phyloP scores from a whole-genome alignment of 495 filamentous ascomycete genomes.

The Neurospora tetrasperma region DNA sequence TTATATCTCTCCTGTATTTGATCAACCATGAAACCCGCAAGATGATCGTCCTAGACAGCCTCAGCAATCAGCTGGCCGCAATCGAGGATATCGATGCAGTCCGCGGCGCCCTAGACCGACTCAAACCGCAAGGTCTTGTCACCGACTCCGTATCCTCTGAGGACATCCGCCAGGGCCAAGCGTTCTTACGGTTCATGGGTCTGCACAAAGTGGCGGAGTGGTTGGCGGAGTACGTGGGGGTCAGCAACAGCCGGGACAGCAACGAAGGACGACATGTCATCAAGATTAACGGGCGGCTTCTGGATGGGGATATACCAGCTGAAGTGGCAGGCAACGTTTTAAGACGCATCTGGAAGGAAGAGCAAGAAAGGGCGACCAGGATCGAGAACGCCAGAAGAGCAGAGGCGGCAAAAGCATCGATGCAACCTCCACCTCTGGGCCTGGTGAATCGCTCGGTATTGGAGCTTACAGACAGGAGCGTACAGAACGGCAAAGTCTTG shows the following conservation, averaged over 20 bases:
- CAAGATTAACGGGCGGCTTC: background rate
- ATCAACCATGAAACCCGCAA: conserved; percentile 4
- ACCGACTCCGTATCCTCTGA: conserved; percentile 4
- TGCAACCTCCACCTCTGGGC: background rate
- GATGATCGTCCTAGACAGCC: background rate
- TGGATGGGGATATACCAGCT: background rate
- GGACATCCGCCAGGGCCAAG: conserved; percentile 6
- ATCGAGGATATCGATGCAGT: background rate
- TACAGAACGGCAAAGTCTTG: background rate
- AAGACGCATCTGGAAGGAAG: background rate
- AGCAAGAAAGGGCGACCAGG: background rate
- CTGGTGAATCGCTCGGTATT: background rate
- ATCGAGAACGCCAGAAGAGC: background rate
- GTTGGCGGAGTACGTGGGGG: conserved; percentile 7
- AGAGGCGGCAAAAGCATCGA: background rate
- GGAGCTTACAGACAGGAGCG: background rate
- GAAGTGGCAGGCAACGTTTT: background rate
- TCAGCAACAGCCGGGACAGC: background rate
- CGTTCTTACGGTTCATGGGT: conserved; percentile 9
- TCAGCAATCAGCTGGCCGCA: background rate
- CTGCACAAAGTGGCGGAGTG: conserved; percentile 1
- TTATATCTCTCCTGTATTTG: background rate
- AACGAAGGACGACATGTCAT: background rate
- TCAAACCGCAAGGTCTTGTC: background rate
- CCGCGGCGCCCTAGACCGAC: background rate